Evolutionary conservation across 2,329 filamentous ascomycete species (phyloP), one percentile per base, ranked within the genome.

Genomic region (Phyllosticta capitalensis): DNA sequence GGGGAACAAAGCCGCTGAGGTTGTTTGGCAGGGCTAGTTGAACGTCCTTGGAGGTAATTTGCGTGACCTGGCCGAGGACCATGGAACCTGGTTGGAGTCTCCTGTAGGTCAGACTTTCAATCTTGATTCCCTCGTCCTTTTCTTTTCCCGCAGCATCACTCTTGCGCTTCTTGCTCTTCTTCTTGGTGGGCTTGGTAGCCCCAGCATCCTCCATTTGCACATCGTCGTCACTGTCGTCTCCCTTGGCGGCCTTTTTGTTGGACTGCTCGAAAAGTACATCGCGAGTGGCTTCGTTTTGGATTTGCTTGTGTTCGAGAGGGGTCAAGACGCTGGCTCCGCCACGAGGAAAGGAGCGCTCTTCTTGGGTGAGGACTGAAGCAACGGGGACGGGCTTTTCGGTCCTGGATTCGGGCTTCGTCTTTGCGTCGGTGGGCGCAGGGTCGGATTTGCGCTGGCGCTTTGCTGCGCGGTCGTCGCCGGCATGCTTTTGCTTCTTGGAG

Each of bases 291-390:
- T 97, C 88, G 61, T 95, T 87, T 68, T 94, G 88, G 63, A 99
- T 97, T 74, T 97, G 90, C 76, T 96, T 96, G 71, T 95, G 89
- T 73, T 99, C 94, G 56, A 99, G 79, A 20, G 94, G 92, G 1
- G 94, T 96, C 70, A 99, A 78, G 56, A 96, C 81, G 69, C 90
- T 95, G 57, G 85, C 92, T 51, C 94, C 95, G 59, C 94, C 94
- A 80, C 94, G 85, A 65, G 94, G 92, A 68, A 99, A 99, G 52
- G 92, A 81, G 33, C 86, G 86, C 70, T 96, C 94, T 65, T 97
- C 94, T 65, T 94, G 87, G 71, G 78, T 78, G 66, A 85, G 70
- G 19, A 83, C 72, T 21, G 78, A 80, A 52, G 74, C 51, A 55
- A 63, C 65, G 59, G 66, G 53, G 9, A 51, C 22, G 48, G 67